Base-by-base conservation (phyloP, 805 yeast species). In the Barnettozyma vustinii region DNA sequence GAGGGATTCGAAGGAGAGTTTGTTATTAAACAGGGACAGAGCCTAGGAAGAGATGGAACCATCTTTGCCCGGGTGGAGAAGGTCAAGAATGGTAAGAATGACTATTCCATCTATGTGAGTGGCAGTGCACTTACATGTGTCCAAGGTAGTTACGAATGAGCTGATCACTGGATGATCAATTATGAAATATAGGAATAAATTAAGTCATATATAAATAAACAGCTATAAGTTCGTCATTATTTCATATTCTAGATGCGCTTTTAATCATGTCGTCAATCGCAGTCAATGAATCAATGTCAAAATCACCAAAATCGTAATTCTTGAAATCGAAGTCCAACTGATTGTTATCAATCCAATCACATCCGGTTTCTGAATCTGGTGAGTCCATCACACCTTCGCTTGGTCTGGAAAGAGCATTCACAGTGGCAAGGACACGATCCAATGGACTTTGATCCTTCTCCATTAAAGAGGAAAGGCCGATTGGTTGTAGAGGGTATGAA, bases 341-440 rank as follows among this genome's bases (percentile, higher is more conserved):
- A 52, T 69, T 66, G 47, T 75, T 77, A 56, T 77, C 82, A 42
- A 77, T 75, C 81, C 81, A 77, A 53, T 77, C 79, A 65, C 82
- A 77, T 0, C 82, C 82, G 3, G 81, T 76, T 40, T 76, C 81
- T 6, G 75, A 62, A n/a, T 51, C 48, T 16, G 64, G 64, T 15
- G 50, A 47, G 13, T 39, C 41, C 18, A 19, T 39, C 9, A 20
- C 2, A 21, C 18, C 27, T 19, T 21, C 27, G 12, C 23, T 36
- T 18, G 39, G 20, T 12, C 23, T 36, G 39, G 23, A 36, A 18
- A 36, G 39, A 36, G 39, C 39, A 36, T 36, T 36, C 41, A 39
- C 41, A 21, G 27, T 23, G 8, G 41, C 41, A 20, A 39, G 41
- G 5, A 39, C 41, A 3, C 25, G 15, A 9, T 39, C 27, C 10